These are phyloP conservation scores for Melastoma malabathricum DNA, from an alignment of 345 rosid genomes.

Conservation along the genomic window DNA sequence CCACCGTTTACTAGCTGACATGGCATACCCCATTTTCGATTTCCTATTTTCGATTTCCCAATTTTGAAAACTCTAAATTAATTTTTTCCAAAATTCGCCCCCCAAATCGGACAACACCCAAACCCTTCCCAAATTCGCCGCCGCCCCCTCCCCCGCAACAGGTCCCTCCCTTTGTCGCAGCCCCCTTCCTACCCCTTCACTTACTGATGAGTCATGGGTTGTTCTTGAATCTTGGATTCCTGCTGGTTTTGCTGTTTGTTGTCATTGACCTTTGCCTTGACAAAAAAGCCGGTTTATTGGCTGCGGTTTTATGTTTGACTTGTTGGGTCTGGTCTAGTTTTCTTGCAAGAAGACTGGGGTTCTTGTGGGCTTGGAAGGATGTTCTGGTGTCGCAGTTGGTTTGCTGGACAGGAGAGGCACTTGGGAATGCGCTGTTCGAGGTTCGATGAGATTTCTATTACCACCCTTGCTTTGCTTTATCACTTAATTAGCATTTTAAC, in stretches of 20 bases:
- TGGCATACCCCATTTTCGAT: too few species aligned
- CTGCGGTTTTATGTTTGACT: slow-evolving; percentile 32
- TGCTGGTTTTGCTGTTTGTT: slow-evolving; percentile 28
- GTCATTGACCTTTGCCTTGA: slow-evolving; percentile 35
- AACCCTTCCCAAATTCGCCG: too few species aligned
- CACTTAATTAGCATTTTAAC: neutral
- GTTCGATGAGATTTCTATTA: neutral
- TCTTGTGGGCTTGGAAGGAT: slow-evolving; percentile 13
- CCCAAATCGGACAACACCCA: too few species aligned
- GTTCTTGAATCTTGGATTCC: slow-evolving; percentile 39
- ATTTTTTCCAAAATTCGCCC: too few species aligned
- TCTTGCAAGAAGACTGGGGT: slow-evolving; percentile 8
- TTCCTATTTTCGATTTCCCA: too few species aligned
- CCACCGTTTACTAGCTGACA: too few species aligned
- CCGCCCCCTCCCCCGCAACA: too few species aligned
- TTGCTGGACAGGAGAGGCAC: slow-evolving; percentile 8
- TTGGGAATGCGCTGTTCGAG: slow-evolving; percentile 9
- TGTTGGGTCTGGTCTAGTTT: slow-evolving; percentile 9
- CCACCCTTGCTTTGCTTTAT: neutral
- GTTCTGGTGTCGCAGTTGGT: slow-evolving; percentile 5
- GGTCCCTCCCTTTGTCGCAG: too few species aligned
- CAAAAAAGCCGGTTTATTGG: slow-evolving; percentile 43
- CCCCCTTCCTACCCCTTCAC: slow-evolving; percentile 11
- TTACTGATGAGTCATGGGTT: slow-evolving; percentile 16
- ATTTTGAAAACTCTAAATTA: too few species aligned